A percentile compares a stretch with the other conserved stretches of the same genome.
Evolutionary conservation across 768 basidiomycete genomes (phyloP).

Genomic region (Dentipellis fragilis): DNA sequence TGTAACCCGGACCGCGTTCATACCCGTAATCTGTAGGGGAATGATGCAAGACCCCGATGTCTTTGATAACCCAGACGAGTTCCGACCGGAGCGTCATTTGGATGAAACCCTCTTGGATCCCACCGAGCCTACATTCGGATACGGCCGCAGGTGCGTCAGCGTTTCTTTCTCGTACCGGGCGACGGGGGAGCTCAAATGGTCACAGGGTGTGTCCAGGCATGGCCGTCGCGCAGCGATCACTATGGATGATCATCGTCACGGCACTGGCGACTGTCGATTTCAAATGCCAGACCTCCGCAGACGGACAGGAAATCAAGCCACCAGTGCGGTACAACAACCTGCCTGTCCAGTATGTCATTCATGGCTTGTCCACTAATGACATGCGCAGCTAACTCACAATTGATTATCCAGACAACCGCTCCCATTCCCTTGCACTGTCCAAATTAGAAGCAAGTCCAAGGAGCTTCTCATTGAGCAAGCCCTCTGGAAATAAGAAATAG

Average conservation of each 20-base stretch:
- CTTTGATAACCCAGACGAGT: conserved; percentile 6
- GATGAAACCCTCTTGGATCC: not conserved
- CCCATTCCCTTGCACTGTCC: not conserved
- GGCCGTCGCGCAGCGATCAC: not conserved
- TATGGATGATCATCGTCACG: not conserved
- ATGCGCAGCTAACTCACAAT: not conserved
- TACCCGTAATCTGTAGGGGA: conserved; percentile 7
- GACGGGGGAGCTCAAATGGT: not conserved
- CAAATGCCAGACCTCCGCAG: not conserved
- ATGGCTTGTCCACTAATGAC: not conserved
- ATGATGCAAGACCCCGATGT: conserved; percentile 10
- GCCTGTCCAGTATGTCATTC: not conserved
- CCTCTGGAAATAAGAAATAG: not conserved
- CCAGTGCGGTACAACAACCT: not conserved
- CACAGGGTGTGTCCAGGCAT: not conserved
- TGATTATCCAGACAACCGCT: not conserved
- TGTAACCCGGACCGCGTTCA: not conserved
- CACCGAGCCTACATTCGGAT: not conserved
- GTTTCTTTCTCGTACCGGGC: too few relatives aligned
- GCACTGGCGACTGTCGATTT: not conserved
- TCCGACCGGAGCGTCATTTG: conserved; percentile 8
- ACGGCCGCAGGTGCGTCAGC: not conserved
- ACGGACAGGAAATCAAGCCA: not conserved
- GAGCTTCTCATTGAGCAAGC: not conserved
- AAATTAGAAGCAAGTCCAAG: not conserved